Base-by-base conservation (phyloP, 1,284 basidiomycete species). In the Abortiporus biennis region DNA sequence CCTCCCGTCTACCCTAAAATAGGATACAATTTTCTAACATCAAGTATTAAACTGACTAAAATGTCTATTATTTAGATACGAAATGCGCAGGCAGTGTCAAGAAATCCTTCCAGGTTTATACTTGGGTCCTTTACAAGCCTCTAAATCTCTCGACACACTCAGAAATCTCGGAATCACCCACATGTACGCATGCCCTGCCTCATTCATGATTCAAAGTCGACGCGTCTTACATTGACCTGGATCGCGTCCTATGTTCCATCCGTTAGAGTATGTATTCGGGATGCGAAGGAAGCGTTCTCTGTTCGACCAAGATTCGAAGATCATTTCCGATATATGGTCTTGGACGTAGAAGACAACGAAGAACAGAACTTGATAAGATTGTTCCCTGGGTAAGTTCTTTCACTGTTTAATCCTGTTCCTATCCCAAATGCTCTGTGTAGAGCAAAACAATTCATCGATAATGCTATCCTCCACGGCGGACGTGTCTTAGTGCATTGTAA, bases 51-150 rank as follows among this genome's bases (percentile, higher is more conserved):
- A 29, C 16, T 6, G 23, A 27, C 15, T 30, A 13, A 31, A 6
- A 17, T 30, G 11, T 21, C 8, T 11, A 5, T 38, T 11, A 22
- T 11, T n/a, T 45, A 93, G 90, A 58, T 96, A 96, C 57, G 92
- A 96, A 62, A 96, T 96, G 93, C 76, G 93, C 32, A 69, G 92
- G 34, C 85, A 94, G 57, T 92, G 91, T 50, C 93, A 97, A 65
- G 81, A 92, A 62, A 92, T 96, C 53, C 69, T 95, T 0, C 90
- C 90, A 2, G 80, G 80, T 8, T 75, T 97, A 31, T 76, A 80
- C 34, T 77, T 96, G 1, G 93, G 93, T 0, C 92, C 92, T 1
- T 91, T 93, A 52, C 86, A 92, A 53, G 84, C 85, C 2, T 90
- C 89, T 2, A 91, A 89, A 54, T 85, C 85, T 3, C 64, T 90